Percentiles rank a stretch among this genome's conserved stretches.
phyloP scores from a whole-genome alignment of 2,329 filamentous ascomycete genomes.

The Fusarium sp. region DNA sequence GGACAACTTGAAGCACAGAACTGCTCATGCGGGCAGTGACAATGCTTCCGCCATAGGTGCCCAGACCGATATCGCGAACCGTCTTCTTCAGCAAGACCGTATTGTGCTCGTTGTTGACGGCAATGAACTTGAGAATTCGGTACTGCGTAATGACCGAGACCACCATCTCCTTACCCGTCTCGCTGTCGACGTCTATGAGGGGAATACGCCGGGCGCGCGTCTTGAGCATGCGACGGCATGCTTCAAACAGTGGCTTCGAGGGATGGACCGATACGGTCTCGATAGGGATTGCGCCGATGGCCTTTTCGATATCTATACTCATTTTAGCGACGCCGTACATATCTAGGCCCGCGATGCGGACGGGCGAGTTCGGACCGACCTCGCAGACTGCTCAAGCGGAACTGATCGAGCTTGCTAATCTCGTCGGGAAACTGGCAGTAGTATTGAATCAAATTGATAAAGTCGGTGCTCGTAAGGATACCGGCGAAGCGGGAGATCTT shows the following conservation, averaged over 20 bases:
- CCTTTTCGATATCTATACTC: slow-evolving; percentile 86
- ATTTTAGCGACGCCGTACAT: slow-evolving; percentile 29
- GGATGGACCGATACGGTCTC: slow-evolving; percentile 98
- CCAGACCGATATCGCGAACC: slow-evolving; percentile 84
- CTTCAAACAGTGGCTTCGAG: slow-evolving; percentile 90
- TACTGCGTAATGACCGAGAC: slow-evolving; percentile 98
- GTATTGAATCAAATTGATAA: slow-evolving; percentile 98
- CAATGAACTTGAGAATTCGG: slow-evolving; percentile 97
- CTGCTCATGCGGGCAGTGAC: slow-evolving; percentile 89
- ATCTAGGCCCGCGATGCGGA: neutral
- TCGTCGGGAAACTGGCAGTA: slow-evolving; percentile 97
- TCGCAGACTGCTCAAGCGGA: slow-evolving; percentile 90
- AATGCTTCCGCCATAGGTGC: slow-evolving; percentile 81
- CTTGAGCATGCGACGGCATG: slow-evolving; percentile 92
- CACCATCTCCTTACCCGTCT: slow-evolving; percentile 91
- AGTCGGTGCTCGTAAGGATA: slow-evolving; percentile 94
- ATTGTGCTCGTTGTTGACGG: slow-evolving; percentile 88
- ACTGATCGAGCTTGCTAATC: slow-evolving; percentile 90
- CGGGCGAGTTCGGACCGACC: slow-evolving; percentile 63
- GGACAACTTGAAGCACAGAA: slow-evolving; percentile 93
- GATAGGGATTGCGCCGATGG: slow-evolving; percentile 88
- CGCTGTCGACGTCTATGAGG: slow-evolving; percentile 91
- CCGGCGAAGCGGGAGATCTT: slow-evolving; percentile 93
- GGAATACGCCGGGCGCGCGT: slow-evolving; percentile 94
- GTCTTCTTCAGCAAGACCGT: slow-evolving; percentile 91